Conservation (phyloP, 768 basidiomycete species). For the Pleurotus ostreatus region DNA sequence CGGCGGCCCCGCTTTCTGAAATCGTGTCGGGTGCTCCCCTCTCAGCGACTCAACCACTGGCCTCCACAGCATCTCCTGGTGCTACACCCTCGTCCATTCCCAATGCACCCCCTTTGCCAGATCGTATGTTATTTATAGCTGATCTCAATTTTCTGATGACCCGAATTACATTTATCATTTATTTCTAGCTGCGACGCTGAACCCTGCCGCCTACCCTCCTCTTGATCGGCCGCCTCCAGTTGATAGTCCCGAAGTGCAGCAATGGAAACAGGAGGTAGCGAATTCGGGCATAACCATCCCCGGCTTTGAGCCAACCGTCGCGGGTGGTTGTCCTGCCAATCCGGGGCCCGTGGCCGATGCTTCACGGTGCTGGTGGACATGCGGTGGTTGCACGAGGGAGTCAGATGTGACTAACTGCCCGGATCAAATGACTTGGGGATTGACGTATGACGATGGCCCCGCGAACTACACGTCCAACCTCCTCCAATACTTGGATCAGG, state of each 20-base stretch:
- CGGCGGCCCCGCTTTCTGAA: slow-evolving; percentile 50
- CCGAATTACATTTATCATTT: slow-evolving; percentile 6
- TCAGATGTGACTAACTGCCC: slow-evolving; percentile 78
- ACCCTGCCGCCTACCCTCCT: slow-evolving; percentile 57
- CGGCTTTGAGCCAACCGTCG: slow-evolving; percentile 36
- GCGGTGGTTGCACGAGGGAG: slow-evolving; percentile 62
- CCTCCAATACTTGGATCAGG: slow-evolving; percentile 60
- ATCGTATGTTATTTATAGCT: slow-evolving; percentile 30
- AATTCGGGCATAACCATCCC: slow-evolving; percentile 59
- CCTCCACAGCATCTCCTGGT: slow-evolving; percentile 45
- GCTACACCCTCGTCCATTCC: slow-evolving; percentile 45
- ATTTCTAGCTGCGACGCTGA: slow-evolving; percentile 34
- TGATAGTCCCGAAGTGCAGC: slow-evolving; percentile 58
- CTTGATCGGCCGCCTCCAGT: slow-evolving; percentile 60
- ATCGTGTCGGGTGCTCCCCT: slow-evolving; percentile 42
- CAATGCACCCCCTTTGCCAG: slow-evolving; percentile 57
- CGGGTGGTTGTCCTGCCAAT: slow-evolving; percentile 60
- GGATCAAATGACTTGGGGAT: slow-evolving; percentile 50
- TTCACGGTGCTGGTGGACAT: slow-evolving; percentile 77
- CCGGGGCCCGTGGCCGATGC: slow-evolving; percentile 46
- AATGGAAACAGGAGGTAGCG: slow-evolving; percentile 66
- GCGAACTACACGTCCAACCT: slow-evolving; percentile 73
- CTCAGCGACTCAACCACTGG: slow-evolving; percentile 40
- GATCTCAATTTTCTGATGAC: background rate
- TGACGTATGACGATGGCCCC: slow-evolving; percentile 78